Conservation (phyloP, 495 filamentous ascomycete genomes). For the Parathielavia appendiculata region DNA sequence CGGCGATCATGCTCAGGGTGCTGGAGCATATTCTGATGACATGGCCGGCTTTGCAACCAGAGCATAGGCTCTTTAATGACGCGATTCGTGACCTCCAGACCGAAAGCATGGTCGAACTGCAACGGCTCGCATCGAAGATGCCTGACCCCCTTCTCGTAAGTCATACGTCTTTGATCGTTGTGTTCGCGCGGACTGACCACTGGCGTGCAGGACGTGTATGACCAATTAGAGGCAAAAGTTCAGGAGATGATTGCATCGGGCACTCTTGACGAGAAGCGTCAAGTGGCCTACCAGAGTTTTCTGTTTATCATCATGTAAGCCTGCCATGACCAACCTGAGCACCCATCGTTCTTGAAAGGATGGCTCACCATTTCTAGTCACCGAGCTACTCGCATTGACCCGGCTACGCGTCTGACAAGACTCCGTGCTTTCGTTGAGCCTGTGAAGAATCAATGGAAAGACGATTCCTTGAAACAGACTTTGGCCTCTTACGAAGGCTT, state of each 20-base stretch:
- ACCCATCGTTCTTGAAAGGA: neutral
- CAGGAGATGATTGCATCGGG: slow-evolving; percentile 70
- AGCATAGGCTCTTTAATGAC: slow-evolving; percentile 70
- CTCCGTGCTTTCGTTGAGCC: slow-evolving; percentile 71
- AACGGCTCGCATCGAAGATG: slow-evolving; percentile 83
- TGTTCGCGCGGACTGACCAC: slow-evolving; percentile 12
- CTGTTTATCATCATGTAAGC: slow-evolving; percentile 85
- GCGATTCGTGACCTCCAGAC: slow-evolving; percentile 85
- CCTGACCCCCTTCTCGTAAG: slow-evolving; percentile 75
- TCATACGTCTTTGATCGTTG: neutral
- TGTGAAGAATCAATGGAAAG: slow-evolving; percentile 74
- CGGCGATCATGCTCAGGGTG: slow-evolving; percentile 76
- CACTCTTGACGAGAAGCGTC: slow-evolving; percentile 66
- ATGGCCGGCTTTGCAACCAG: slow-evolving; percentile 61
- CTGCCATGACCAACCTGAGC: no score
- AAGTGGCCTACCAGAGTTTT: slow-evolving; percentile 63
- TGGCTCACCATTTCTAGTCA: slow-evolving; percentile 50
- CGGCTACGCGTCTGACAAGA: slow-evolving; percentile 55
- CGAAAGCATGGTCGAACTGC: slow-evolving; percentile 77
- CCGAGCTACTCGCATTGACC: slow-evolving; percentile 71
- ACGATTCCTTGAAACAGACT: slow-evolving; percentile 59
- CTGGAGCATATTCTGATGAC: slow-evolving; percentile 86
- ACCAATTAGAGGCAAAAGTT: slow-evolving; percentile 76
- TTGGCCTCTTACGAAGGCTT: slow-evolving; percentile 74
- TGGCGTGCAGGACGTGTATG: slow-evolving; percentile 61